Evolutionary conservation across 1,284 basidiomycete species (phyloP).

Genomic region (Trichosporon sp.): DNA sequence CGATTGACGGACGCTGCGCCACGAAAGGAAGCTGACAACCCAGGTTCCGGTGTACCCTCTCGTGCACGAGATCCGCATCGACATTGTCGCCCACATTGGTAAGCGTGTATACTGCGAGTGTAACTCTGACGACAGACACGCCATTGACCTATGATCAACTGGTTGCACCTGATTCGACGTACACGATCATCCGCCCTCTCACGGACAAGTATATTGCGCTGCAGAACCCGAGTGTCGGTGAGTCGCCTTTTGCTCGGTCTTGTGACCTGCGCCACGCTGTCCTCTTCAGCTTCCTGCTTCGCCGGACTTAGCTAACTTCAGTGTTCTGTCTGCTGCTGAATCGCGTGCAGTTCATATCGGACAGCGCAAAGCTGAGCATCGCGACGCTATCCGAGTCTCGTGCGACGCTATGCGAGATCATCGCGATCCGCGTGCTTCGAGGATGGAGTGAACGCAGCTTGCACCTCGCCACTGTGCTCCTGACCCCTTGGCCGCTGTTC

Average conservation of each 20-base stretch:
- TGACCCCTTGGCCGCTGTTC: constrained; percentile 85
- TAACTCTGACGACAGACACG: constrained; percentile 62
- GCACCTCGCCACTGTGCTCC: constrained; percentile 74
- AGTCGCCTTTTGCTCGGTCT: constrained; percentile 20
- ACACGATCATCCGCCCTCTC: constrained; percentile 68
- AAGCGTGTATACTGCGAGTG: too few species aligned
- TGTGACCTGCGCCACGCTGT: neutral
- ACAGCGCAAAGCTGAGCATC: constrained; percentile 62
- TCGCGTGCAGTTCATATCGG: constrained; percentile 78
- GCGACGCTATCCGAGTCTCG: constrained; percentile 71
- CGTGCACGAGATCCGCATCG: constrained; percentile 56
- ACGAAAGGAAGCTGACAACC: constrained; percentile 7
- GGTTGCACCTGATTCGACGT: constrained; percentile 78
- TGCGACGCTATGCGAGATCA: constrained; percentile 81
- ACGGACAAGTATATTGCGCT: constrained; percentile 54
- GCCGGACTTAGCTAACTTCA: constrained; percentile 25
- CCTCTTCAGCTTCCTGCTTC: neutral
- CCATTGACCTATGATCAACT: constrained; percentile 76
- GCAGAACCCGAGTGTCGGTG: constrained; percentile 54
- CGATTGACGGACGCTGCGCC: neutral
- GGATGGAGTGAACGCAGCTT: constrained; percentile 75
- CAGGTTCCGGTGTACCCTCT: constrained; percentile 52
- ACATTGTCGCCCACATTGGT: constrained; percentile 57
- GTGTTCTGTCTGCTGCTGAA: constrained; percentile 89
- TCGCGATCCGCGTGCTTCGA: constrained; percentile 78